Conservation (phyloP, 176 grass and related monocot genomes). For the Oryza glaberrima region DNA sequence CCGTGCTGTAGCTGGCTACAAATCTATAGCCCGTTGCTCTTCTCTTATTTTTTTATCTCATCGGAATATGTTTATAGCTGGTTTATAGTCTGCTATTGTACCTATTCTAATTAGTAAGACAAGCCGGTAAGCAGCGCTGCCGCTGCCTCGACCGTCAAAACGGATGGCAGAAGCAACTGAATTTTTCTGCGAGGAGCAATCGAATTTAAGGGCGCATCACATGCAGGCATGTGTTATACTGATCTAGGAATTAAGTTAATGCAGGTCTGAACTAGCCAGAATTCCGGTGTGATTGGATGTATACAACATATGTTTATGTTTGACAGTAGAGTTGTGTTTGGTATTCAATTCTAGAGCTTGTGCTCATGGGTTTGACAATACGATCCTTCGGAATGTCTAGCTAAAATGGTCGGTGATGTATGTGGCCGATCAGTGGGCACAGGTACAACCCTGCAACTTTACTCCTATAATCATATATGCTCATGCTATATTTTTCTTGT, state of each 20-base stretch:
- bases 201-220: conserved; percentile 1
- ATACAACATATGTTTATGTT: neutral
- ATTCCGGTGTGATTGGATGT: neutral
- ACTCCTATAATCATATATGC: too few species aligned
- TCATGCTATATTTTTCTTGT: too few species aligned
- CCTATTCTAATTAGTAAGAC: too few species aligned
- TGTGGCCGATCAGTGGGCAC: neutral
- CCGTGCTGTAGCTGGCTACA: too few species aligned
- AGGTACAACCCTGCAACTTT: too few species aligned
- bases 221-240: conserved; percentile 28
- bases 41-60: too few species aligned
- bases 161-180: neutral
- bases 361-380: neutral
- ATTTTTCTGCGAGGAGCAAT: neutral
- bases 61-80: too few species aligned
- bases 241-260: conserved; percentile 11
- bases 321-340: neutral
- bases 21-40: too few species aligned
- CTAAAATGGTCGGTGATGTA: neutral
- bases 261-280: neutral
- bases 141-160: neutral
- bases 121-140: too few species aligned
- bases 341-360: neutral
- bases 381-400: neutral
- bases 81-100: too few species aligned